Percentiles rank a stretch among this genome's conserved stretches.
phyloP scores from a whole-genome alignment of 805 yeast species.

The Nakazawaea molendinolei region DNA sequence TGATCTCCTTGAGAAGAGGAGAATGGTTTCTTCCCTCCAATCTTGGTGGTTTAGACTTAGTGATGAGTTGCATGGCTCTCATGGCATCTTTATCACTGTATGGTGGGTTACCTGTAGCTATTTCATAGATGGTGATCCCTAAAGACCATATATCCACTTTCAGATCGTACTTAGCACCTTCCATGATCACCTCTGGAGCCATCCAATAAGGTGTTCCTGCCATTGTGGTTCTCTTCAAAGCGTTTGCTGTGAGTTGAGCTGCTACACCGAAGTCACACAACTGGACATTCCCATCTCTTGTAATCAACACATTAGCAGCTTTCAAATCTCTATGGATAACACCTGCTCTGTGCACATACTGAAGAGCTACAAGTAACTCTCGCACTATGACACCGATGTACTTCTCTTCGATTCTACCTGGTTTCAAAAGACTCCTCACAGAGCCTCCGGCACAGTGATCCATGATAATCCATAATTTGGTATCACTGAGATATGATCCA shows the following conservation, averaged over 20 bases:
- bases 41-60: conserved; percentile 91
- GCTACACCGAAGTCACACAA: conserved; percentile 99
- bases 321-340: conserved; percentile 95
- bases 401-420: conserved; percentile 84
- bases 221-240: conserved; percentile 82
- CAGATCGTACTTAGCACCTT: conserved; percentile 79
- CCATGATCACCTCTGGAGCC: conserved; percentile 98
- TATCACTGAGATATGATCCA: conserved; percentile 80
- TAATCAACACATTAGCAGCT: conserved; percentile 89
- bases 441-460: conserved; percentile 98
- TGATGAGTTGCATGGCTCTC: conserved; percentile 90
- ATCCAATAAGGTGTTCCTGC: conserved; percentile 98
- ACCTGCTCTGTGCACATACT: conserved; percentile 78
- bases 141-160: conserved; percentile 97
- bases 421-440: conserved; percentile 72
- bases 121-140: conserved; percentile 90
- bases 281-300: conserved; percentile 84
- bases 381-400: conserved; percentile 79
- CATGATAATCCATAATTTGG: conserved; percentile 96
- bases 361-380: conserved; percentile 72
- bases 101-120: conserved; percentile 97
- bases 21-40: conserved; percentile 86
- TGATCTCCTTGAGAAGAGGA: conserved; percentile 69
- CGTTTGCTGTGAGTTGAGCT: conserved; percentile 74
- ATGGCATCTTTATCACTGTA: conserved; percentile 91